Base-by-base conservation (phyloP, 306 rosid species). In the Lotus japonicus region DNA sequence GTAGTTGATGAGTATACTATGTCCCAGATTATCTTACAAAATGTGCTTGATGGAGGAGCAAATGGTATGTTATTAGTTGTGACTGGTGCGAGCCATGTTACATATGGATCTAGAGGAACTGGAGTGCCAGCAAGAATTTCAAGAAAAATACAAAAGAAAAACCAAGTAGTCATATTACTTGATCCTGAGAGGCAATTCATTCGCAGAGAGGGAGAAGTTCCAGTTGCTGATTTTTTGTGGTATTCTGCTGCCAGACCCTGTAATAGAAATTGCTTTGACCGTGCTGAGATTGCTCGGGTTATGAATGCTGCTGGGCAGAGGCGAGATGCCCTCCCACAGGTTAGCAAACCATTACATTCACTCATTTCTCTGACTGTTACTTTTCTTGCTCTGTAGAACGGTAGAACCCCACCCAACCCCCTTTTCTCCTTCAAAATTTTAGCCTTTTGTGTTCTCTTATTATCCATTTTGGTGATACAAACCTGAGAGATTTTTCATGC, bases 271-370 rank as follows among this genome's bases (percentile, higher is more conserved):
- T 92, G 98, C 72, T 92, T 92, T 62, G 98, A 92, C 79, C 97
- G 98, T 63, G 98, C 89, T 75, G 97, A 92, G 81, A 82, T 92
- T 80, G 96, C 98, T 81, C 83, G 98, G 79, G 94, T 92, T 65
- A 92, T 92, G 98, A 92, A 88, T 83, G 98, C 97, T 38, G 98
- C 98, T 35, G 98, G 98, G 31, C 79, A 87, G 74, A 90, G 72
- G 74, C 86, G 98, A 74, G 98, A 92, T 73, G 96, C 89, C 75
- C 98, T 92, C 63, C 98, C 97, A 63, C 91, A 92, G 98, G 98
- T 92, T 60, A 72, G 80, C 53, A 12, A 60, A 26, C 70, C 53
- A 28, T 67, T 66, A 10, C 48, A 12, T 69, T 66, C 60, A 51
- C 66, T 52, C 6, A 15, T 67, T 57, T 64, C 9, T 9, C 60